Conservation (phyloP, 2,329 filamentous ascomycete genomes). For the Ophiostoma quercus region DNA sequence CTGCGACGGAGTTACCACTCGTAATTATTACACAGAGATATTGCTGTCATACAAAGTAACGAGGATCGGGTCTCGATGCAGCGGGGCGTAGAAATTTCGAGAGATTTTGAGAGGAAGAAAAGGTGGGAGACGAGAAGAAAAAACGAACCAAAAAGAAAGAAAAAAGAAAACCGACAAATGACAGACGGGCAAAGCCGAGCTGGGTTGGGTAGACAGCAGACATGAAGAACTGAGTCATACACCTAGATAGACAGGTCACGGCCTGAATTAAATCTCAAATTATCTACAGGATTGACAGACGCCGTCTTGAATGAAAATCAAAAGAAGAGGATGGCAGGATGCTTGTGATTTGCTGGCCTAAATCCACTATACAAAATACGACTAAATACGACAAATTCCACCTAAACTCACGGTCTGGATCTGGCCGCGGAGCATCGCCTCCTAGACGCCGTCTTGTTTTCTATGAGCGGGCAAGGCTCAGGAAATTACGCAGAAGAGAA, state of each 20-base stretch:
- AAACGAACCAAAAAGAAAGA: background rate
- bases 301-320: background rate
- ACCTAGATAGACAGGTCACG: background rate
- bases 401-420: background rate
- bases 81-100: background rate
- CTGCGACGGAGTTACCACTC: background rate
- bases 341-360: background rate
- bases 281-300: background rate
- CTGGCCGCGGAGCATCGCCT: slow-evolving; percentile 7
- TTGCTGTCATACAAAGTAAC: too few relatives aligned
- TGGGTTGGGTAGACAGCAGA: too few relatives aligned
- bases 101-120: too few relatives aligned
- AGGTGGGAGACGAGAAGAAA: background rate
- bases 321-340: too few relatives aligned
- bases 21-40: too few relatives aligned
- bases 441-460: background rate
- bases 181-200: background rate
- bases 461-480: background rate
- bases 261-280: background rate
- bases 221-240: background rate
- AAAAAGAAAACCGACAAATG: background rate
- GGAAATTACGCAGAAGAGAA: too few relatives aligned
- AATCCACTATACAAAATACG: background rate
- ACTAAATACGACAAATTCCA: background rate
- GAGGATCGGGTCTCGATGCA: background rate